Conservation (phyloP, 306 rosid species). For the Trichosanthes cucumerina region DNA sequence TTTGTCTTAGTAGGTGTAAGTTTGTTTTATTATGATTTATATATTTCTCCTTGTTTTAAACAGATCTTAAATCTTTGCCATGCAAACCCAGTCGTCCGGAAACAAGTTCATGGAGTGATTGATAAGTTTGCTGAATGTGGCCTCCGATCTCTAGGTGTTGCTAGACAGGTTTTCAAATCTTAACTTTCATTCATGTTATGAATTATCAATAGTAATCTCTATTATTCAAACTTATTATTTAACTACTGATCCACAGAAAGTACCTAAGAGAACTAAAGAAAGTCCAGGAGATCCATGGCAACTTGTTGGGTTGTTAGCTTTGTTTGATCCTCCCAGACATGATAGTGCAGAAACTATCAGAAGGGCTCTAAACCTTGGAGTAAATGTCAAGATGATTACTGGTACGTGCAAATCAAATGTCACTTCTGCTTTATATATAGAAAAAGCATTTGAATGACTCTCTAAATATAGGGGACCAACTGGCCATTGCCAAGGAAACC, state of each 20-base stretch:
- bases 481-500: slow-evolving; percentile 97
- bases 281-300: slow-evolving; percentile 84
- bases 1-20: neutral
- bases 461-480: slow-evolving; percentile 69
- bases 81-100: slow-evolving; percentile 73
- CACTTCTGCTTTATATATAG: no score
- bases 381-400: slow-evolving; percentile 98
- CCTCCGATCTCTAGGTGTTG: slow-evolving; percentile 89
- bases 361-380: slow-evolving; percentile 97
- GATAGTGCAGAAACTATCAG: slow-evolving; percentile 99
- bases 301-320: slow-evolving; percentile 78
- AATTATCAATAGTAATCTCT: slow-evolving; percentile 1
- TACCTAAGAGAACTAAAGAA: slow-evolving; percentile 83
- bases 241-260: slow-evolving; percentile 35
- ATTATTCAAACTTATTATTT: slow-evolving; percentile 11
- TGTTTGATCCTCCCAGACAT: slow-evolving; percentile 98
- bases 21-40: slow-evolving; percentile 1
- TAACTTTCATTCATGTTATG: slow-evolving; percentile 10
- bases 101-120: slow-evolving; percentile 52
- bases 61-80: slow-evolving; percentile 88
- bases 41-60: slow-evolving; percentile 10
- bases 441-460: slow-evolving; percentile 12
- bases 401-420: slow-evolving; percentile 35
- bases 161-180: slow-evolving; percentile 63
- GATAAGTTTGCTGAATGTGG: slow-evolving; percentile 98